Evolutionary conservation across 73 alveolate species (phyloP).

Genomic region (Blepharisma stoltei): DNA sequence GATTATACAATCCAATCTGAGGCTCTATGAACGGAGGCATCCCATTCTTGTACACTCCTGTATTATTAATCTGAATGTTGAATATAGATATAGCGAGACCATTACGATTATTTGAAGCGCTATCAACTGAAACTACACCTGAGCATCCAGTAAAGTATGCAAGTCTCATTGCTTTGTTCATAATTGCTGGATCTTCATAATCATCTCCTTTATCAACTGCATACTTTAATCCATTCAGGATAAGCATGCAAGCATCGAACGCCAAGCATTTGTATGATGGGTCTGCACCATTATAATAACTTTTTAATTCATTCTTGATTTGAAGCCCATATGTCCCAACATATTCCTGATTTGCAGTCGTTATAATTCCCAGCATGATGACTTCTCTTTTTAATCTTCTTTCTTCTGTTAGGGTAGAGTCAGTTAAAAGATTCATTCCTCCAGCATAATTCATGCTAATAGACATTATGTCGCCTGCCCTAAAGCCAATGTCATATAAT

Average conservation of each 20-base stretch:
- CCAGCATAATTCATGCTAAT: no score
- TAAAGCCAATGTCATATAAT: no score
- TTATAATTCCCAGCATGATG: not conserved
- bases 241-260: not conserved
- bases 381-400: not conserved
- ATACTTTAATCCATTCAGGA: not conserved
- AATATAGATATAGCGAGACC: no score
- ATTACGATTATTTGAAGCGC: not conserved
- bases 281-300: not conserved
- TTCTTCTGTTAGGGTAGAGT: no score
- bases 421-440: no score
- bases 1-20: no score
- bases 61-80: no score
- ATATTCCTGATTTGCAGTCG: not conserved
- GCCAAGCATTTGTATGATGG: not conserved
- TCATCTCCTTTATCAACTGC: not conserved
- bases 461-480: no score
- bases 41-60: no score
- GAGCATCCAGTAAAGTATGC: not conserved
- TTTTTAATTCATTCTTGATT: not conserved
- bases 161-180: not conserved
- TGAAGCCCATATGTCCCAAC: not conserved
- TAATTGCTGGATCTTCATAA: not conserved
- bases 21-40: no score
- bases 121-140: not conserved